Evolutionary conservation across 192 early-diverging fungal genomes (phyloP), one percentile per base, ranked within the genome.

Genomic region (Physocladia obscura): DNA sequence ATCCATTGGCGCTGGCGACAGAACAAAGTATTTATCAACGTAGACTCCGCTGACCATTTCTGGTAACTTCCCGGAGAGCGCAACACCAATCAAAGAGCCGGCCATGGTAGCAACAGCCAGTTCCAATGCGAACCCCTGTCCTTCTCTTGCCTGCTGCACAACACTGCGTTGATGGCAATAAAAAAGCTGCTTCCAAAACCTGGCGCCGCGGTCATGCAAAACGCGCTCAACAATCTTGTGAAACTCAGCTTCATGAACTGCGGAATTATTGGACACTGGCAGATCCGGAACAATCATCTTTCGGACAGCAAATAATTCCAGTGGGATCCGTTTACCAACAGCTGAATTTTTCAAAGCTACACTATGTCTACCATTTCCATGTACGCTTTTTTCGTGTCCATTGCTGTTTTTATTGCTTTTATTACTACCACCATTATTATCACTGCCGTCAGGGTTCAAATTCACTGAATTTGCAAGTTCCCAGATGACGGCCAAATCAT

Each of bases 31-130:
- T 15, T 47, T 58, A 19, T 49, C 40, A n/a, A 54, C 34, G 27
- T 74, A 64, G 4, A 71, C 24, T n/a, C 76, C 76, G 34, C 29
- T 37, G 36, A 62, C 74, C 2, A 77, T 49, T 50, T 71, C 71
- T 11, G 49, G 63, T 24, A 63, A 8, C 19, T 67, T 64, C 22
- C 73, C 63, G n/a, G 50, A 63, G n/a, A 3, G 54, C 15, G 36
- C 39, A 50, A 44, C n/a, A 70, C 78, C 78, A 34, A 72, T 70
- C 50, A 84, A 56, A n/a, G 57, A 24, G 13, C 82, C 82, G 36
- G 73, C 74, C 44, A 79, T 69, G 19, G 56, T n/a, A 8, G 75
- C 76, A 30, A 81, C 77, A 70, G 77, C 71, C 4, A 78, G 57
- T 57, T 84, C 82, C 67, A 81, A 65, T 8, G 67, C 50, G 17